These are phyloP conservation scores for Echites panduratus DNA, from an alignment of 257 asterid genomes.

Conservation along the genomic window DNA sequence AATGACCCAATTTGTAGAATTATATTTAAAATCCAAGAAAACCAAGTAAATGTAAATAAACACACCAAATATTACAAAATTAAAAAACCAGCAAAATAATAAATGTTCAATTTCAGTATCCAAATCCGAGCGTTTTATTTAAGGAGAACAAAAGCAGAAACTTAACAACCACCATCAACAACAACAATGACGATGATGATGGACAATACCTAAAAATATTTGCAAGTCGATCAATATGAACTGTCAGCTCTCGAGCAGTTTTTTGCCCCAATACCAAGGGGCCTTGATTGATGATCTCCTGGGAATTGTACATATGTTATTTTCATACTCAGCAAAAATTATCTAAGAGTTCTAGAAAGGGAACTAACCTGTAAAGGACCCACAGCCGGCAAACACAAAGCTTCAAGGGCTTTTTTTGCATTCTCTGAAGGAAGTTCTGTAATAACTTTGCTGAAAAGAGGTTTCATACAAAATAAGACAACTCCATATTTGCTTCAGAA, in stretches of 20 bases:
- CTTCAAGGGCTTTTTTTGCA: slow-evolving; percentile 90
- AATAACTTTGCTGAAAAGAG: slow-evolving; percentile 71
- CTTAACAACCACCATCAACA: too few species aligned
- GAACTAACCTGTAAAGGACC: slow-evolving; percentile 72
- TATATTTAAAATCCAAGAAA: not conserved
- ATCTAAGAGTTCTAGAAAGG: slow-evolving; percentile 21
- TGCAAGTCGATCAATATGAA: slow-evolving; percentile 92
- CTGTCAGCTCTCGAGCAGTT: slow-evolving; percentile 87
- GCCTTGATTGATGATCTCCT: slow-evolving; percentile 89
- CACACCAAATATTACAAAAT: not conserved
- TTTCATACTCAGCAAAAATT: slow-evolving; percentile 13
- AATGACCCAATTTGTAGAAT: not conserved
- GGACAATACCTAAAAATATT: slow-evolving; percentile 71
- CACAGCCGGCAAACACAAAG: slow-evolving; percentile 76
- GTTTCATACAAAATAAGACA: slow-evolving; percentile 26
- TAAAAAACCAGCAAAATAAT: not conserved
- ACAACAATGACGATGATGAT: not conserved
- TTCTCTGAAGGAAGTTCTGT: slow-evolving; percentile 93
- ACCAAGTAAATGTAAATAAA: not conserved
- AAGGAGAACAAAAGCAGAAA: too few species aligned
- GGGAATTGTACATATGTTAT: slow-evolving; percentile 33
- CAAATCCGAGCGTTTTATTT: not conserved
- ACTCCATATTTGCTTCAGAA: slow-evolving; percentile 11
- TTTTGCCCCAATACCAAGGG: slow-evolving; percentile 73
- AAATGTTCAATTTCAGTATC: not conserved